phyloP scores from a whole-genome alignment of 495 filamentous ascomycete genomes.

The Hyaloscypha variabilis region DNA sequence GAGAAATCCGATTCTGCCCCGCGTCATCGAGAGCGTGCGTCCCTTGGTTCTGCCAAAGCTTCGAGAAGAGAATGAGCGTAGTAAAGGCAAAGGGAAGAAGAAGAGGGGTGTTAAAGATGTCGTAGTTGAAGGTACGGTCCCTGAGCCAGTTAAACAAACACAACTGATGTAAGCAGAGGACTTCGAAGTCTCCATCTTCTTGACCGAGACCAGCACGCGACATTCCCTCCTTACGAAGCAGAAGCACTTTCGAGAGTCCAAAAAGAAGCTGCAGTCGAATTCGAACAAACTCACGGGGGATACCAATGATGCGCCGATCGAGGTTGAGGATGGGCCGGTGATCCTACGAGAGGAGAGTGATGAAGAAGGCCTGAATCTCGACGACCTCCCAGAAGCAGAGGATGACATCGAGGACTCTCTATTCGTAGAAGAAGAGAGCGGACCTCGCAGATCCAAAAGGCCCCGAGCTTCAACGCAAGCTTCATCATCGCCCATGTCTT shows the following conservation, averaged over 20 bases:
- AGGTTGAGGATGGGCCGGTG: conserved; percentile 46
- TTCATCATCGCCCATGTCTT: conserved; percentile 13
- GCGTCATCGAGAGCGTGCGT: conserved; percentile 79
- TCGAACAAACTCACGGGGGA: conserved; percentile 59
- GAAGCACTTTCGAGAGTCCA: conserved; percentile 65
- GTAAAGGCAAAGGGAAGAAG: conserved; percentile 54
- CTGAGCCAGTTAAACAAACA: conserved; percentile 12
- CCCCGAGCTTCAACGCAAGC: conserved; percentile 18
- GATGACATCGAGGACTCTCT: conserved; percentile 22
- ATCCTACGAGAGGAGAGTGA: conserved; percentile 42
- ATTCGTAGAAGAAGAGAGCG: conserved; percentile 34
- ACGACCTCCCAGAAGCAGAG: conserved; percentile 43
- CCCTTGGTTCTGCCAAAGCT: conserved; percentile 88
- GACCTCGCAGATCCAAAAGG: conserved; percentile 27
- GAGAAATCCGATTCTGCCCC: conserved; percentile 71
- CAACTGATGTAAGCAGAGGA: conserved; percentile 65
- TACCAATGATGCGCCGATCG: conserved; percentile 49
- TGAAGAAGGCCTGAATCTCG: conserved; percentile 40
- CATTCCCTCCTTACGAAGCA: conserved; percentile 86
- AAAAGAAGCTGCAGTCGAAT: conserved; percentile 56
- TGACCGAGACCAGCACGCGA: conserved; percentile 84
- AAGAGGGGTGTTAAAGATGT: conserved; percentile 87
- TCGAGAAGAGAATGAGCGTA: conserved; percentile 80
- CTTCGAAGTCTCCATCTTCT: conserved; percentile 92
- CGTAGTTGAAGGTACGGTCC: conserved; percentile 68